A percentile compares a stretch with the other conserved stretches of the same genome.
Conservation (phyloP, 2,329 filamentous ascomycete species). For the Sporothrix luriei region DNA sequence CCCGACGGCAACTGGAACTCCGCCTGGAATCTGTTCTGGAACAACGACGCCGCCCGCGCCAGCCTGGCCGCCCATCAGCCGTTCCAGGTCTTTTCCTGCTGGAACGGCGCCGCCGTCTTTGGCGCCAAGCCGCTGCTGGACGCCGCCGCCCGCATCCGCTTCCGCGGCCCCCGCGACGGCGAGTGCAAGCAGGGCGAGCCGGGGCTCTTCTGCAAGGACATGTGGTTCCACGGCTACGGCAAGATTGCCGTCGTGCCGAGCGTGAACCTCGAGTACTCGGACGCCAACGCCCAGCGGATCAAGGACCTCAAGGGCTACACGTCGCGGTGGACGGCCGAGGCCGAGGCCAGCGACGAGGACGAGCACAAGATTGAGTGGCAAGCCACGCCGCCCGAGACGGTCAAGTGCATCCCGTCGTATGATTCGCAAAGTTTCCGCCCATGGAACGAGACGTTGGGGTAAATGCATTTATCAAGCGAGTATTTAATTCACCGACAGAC, state of each 20-base stretch:
- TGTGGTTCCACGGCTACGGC: constrained; percentile 54
- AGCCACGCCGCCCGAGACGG: constrained; percentile 48
- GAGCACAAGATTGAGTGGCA: constrained; percentile 48
- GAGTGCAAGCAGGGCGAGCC: constrained; percentile 61
- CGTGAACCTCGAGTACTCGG: constrained; percentile 59
- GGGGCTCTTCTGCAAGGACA: constrained; percentile 58
- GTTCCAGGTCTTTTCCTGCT: constrained; percentile 61
- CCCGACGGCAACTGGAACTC: constrained; percentile 53
- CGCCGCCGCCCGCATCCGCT: constrained; percentile 43
- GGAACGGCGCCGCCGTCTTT: constrained; percentile 60
- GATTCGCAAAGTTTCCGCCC: constrained; percentile 48
- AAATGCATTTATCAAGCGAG: not conserved
- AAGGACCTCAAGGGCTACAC: constrained; percentile 57
- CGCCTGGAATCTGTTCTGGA: constrained; percentile 58
- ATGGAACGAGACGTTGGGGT: constrained; percentile 44
- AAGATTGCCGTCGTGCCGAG: constrained; percentile 60
- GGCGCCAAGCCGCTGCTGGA: constrained; percentile 51
- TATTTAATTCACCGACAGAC: not conserved
- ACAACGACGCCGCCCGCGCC: constrained; percentile 45
- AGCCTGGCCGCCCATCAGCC: constrained; percentile 47
- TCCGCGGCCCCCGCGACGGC: constrained; percentile 46
- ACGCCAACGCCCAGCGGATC: constrained; percentile 49
- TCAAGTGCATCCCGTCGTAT: constrained; percentile 54
- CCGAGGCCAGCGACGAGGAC: constrained; percentile 39
- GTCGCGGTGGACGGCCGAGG: constrained; percentile 42